These are phyloP conservation scores for Sclerotinia subarctica DNA, from an alignment of 2,329 filamentous ascomycete species.

Conservation along the genomic window DNA sequence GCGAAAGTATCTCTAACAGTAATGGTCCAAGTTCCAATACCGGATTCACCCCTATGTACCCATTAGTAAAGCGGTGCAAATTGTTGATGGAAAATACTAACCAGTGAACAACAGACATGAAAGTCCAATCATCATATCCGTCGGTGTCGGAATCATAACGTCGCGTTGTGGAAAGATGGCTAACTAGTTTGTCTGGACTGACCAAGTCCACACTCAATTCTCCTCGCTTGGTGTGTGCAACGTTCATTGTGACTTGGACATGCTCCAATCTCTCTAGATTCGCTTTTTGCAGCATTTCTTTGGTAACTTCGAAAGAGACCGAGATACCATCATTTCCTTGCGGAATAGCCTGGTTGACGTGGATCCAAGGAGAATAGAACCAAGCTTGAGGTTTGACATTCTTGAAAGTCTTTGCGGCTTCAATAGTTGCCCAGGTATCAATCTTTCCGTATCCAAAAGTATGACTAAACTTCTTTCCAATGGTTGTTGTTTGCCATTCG, in stretches of 20 bases:
- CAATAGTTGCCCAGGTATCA: slow-evolving; percentile 80
- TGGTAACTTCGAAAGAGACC: slow-evolving; percentile 77
- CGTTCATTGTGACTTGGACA: slow-evolving; percentile 96
- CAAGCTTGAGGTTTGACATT: slow-evolving; percentile 93
- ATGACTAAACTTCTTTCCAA: slow-evolving; percentile 87
- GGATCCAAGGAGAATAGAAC: slow-evolving; percentile 91
- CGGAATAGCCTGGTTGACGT: slow-evolving; percentile 81
- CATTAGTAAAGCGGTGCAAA: slow-evolving; percentile 38
- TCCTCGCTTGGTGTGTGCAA: slow-evolving; percentile 80
- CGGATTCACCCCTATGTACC: slow-evolving; percentile 71
- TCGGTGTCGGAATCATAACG: slow-evolving; percentile 59
- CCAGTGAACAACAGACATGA: slow-evolving; percentile 98
- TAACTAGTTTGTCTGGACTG: slow-evolving; percentile 77
- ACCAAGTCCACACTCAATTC: slow-evolving; percentile 90
- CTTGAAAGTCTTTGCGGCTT: slow-evolving; percentile 80
- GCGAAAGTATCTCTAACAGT: slow-evolving; percentile 79
- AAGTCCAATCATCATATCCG: slow-evolving; percentile 95
- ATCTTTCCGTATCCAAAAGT: slow-evolving; percentile 95
- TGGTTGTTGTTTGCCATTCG: slow-evolving; percentile 77
- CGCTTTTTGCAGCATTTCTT: slow-evolving; percentile 73
- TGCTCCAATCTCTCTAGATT: slow-evolving; percentile 89
- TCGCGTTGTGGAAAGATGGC: slow-evolving; percentile 76
- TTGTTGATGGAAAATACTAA: slow-evolving; percentile 45
- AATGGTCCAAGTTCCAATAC: slow-evolving; percentile 86
- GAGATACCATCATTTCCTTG: slow-evolving; percentile 78